Conservation (phyloP, 768 basidiomycete genomes). For the Suillus fuscotomentosus region DNA sequence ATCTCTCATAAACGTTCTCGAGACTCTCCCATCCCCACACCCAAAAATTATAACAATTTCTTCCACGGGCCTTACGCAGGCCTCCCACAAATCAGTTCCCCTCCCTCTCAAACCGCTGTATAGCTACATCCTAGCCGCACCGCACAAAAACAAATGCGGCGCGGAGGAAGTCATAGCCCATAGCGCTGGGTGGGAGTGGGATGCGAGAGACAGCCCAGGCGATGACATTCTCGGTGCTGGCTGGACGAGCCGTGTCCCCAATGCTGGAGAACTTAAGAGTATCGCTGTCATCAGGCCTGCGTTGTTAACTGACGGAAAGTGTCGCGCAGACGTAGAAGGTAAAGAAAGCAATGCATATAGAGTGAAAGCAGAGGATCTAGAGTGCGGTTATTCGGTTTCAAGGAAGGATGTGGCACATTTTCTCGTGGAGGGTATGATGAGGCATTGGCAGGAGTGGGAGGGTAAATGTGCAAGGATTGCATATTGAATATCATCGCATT, state of each 20-base stretch:
- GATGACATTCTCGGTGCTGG: constrained; percentile 41
- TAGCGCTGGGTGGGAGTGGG: constrained; percentile 52
- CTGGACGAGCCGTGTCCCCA: constrained; percentile 44
- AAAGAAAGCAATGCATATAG: constrained; percentile 33
- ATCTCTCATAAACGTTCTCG: constrained; percentile 52
- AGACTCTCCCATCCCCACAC: constrained; percentile 46
- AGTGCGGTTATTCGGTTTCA: constrained; percentile 49
- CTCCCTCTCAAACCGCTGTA: constrained; percentile 50
- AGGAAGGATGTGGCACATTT: constrained; percentile 68
- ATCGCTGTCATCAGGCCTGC: constrained; percentile 54
- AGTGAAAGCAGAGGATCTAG: constrained; percentile 41
- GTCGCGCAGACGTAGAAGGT: constrained; percentile 30
- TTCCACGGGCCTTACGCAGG: constrained; percentile 48
- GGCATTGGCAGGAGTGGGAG: constrained; percentile 52
- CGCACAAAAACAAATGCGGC: constrained; percentile 63
- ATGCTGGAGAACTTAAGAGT: constrained; percentile 40
- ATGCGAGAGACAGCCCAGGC: constrained; percentile 40
- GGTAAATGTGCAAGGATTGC: constrained; percentile 50
- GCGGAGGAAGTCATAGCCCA: constrained; percentile 51
- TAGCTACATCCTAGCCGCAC: constrained; percentile 37
- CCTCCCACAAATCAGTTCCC: constrained; percentile 47
- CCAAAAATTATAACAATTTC: constrained; percentile 57
- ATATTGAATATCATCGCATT: constrained; percentile 33
- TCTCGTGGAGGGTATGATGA: constrained; percentile 44
- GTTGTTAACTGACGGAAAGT: constrained; percentile 56